phyloP scores from a whole-genome alignment of 805 yeast genomes.

The Kuraishia borneana region DNA sequence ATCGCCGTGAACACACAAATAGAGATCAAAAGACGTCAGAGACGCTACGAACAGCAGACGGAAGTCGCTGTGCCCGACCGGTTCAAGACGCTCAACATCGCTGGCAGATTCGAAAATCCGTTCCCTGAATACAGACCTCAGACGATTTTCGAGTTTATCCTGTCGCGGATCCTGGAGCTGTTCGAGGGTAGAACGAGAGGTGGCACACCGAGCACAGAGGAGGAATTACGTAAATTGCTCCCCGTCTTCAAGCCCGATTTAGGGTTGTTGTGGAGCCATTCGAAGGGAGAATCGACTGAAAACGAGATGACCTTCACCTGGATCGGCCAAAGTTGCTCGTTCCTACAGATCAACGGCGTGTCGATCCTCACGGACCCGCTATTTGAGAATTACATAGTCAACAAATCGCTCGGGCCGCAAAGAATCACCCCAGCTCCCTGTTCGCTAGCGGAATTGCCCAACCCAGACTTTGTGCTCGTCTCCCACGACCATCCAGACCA shows the following conservation, averaged over 20 bases:
- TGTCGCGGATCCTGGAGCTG: slow-evolving; percentile 61
- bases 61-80: slow-evolving; percentile 11
- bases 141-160: slow-evolving; percentile 75
- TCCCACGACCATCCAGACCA: slow-evolving; percentile 97
- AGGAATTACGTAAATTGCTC: slow-evolving; percentile 40
- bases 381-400: slow-evolving; percentile 54
- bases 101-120: slow-evolving; percentile 84
- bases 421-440: slow-evolving; percentile 76
- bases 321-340: slow-evolving; percentile 88
- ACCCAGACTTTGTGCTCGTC: slow-evolving; percentile 64
- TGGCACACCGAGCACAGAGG: slow-evolving; percentile 36
- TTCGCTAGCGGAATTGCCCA: slow-evolving; percentile 47
- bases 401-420: slow-evolving; percentile 64
- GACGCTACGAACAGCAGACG: slow-evolving; percentile 5
- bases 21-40: slow-evolving; percentile 37
- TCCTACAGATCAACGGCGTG: slow-evolving; percentile 58
- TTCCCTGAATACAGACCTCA: slow-evolving; percentile 85
- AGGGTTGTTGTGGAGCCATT: slow-evolving; percentile 21
- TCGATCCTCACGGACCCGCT: slow-evolving; percentile 82
- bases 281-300: slow-evolving; percentile 11
- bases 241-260: slow-evolving; percentile 52
- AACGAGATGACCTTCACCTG: slow-evolving; percentile 65
- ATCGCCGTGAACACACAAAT: slow-evolving; percentile 42
- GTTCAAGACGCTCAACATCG: slow-evolving; percentile 38
- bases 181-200: slow-evolving; percentile 51